phyloP scores from a whole-genome alignment of 352 stramenopile species.

The Pythium folliculosum region DNA sequence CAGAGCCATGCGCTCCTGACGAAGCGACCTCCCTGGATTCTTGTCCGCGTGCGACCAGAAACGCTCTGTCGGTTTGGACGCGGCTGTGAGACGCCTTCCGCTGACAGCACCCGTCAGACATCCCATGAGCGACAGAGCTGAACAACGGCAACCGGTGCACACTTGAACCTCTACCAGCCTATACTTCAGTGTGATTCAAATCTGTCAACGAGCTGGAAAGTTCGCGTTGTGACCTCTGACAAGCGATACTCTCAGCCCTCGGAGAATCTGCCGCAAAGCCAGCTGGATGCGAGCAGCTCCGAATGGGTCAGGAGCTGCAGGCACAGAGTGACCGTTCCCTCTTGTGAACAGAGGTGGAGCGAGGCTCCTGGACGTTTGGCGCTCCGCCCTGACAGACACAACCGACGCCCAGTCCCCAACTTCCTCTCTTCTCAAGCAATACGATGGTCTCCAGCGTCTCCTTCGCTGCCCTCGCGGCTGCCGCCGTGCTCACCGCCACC shows the following conservation, averaged over 20 bases:
- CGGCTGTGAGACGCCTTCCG: too few species aligned
- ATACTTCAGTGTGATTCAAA: too few species aligned
- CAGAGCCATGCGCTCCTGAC: neutral
- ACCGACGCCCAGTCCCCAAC: neutral
- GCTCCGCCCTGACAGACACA: too few species aligned
- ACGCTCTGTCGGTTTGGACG: neutral
- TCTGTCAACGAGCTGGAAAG: neutral
- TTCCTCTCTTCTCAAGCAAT: neutral
- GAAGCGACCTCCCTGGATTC: neutral
- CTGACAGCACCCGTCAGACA: neutral
- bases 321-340: neutral
- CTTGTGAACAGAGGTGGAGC: too few species aligned
- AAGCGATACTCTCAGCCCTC: neutral
- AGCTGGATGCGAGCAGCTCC: neutral
- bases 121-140: neutral
- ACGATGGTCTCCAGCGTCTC: slow-evolving; percentile 15
- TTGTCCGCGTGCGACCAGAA: neutral
- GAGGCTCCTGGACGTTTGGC: too few species aligned
- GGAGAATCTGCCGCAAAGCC: neutral
- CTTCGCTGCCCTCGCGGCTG: slow-evolving; percentile 3
- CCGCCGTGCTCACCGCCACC: slow-evolving; percentile 7
- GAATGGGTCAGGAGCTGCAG: neutral
- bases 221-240: neutral
- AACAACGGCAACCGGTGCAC: neutral
- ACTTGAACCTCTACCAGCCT: too few species aligned